A percentile compares a stretch with the other conserved stretches of the same genome.
phyloP scores from a whole-genome alignment of 371 early-diverging fungal species.

The Syncephalastrum sp. region DNA sequence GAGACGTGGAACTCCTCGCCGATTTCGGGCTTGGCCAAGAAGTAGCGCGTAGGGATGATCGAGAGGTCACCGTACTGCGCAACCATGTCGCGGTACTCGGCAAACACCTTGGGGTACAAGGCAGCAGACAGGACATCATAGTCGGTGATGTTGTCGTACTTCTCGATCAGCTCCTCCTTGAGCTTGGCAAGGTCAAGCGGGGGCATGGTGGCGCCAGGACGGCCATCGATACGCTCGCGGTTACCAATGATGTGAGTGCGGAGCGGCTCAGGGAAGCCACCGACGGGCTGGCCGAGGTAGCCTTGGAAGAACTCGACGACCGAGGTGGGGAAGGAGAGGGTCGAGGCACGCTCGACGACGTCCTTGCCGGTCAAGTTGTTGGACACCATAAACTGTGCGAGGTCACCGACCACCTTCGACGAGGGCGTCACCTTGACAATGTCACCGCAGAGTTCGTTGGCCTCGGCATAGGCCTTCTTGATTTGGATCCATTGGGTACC shows the following conservation, averaged over 20 bases:
- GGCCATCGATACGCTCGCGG: slow-evolving; percentile 73
- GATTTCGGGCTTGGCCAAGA: slow-evolving; percentile 81
- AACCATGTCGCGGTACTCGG: slow-evolving; percentile 75
- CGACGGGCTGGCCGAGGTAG: slow-evolving; percentile 89
- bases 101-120: slow-evolving; percentile 92
- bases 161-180: slow-evolving; percentile 70
- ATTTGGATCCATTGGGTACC: slow-evolving; percentile 93
- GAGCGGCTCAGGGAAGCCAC: slow-evolving; percentile 92
- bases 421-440: slow-evolving; percentile 97
- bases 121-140: slow-evolving; percentile 87
- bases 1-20: slow-evolving; percentile 87
- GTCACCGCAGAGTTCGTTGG: slow-evolving; percentile 92
- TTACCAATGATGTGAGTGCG: slow-evolving; percentile 80
- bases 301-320: slow-evolving; percentile 97
- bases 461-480: slow-evolving; percentile 87
- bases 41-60: slow-evolving; percentile 86
- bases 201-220: slow-evolving; percentile 84
- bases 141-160: slow-evolving; percentile 79
- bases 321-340: slow-evolving; percentile 87
- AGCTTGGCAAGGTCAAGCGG: slow-evolving; percentile 78
- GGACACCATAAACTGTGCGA: slow-evolving; percentile 96
- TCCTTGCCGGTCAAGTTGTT: slow-evolving; percentile 76
- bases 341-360: slow-evolving; percentile 71
- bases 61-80: slow-evolving; percentile 84
- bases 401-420: slow-evolving; percentile 95